Evolutionary conservation across 768 basidiomycete genomes (phyloP).

Genomic region (Russula abietina): DNA sequence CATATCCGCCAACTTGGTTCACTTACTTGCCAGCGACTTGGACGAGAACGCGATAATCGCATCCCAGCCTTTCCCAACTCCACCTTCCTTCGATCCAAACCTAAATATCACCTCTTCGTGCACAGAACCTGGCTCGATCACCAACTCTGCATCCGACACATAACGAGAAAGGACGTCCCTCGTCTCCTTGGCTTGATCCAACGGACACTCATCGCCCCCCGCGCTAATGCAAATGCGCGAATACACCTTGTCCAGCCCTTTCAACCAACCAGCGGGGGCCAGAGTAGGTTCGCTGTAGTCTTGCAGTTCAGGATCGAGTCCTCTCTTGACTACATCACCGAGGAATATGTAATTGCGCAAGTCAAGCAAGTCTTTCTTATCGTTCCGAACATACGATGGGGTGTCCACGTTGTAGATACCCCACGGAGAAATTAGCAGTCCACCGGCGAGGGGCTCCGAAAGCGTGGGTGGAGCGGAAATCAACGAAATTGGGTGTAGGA

Average conservation of each 20-base stretch:
- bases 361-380: background rate
- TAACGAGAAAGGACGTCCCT: background rate
- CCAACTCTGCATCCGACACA: conserved; percentile 1
- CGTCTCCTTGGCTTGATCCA: background rate
- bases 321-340: background rate
- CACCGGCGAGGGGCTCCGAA: background rate
- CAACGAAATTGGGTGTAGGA: conserved; percentile 22
- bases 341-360: background rate
- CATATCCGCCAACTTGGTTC: background rate
- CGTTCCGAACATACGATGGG: conserved; percentile 4
- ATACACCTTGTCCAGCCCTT: background rate
- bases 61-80: conserved; percentile 2
- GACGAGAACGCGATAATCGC: background rate
- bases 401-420: background rate
- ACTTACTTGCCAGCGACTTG: background rate
- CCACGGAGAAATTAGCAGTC: conserved; percentile 10
- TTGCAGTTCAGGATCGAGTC: background rate
- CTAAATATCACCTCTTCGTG: conserved; percentile 8
- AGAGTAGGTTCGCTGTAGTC: background rate
- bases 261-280: conserved; percentile 1
- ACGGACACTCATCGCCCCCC: background rate
- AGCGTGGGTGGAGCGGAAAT: conserved; percentile 10
- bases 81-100: conserved; percentile 2
- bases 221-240: background rate
- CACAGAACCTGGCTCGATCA: background rate